A percentile compares a stretch with the other conserved stretches of the same genome.
Evolutionary conservation across 208 protist genomes (phyloP).

Genomic region (Lotmaria passim): DNA sequence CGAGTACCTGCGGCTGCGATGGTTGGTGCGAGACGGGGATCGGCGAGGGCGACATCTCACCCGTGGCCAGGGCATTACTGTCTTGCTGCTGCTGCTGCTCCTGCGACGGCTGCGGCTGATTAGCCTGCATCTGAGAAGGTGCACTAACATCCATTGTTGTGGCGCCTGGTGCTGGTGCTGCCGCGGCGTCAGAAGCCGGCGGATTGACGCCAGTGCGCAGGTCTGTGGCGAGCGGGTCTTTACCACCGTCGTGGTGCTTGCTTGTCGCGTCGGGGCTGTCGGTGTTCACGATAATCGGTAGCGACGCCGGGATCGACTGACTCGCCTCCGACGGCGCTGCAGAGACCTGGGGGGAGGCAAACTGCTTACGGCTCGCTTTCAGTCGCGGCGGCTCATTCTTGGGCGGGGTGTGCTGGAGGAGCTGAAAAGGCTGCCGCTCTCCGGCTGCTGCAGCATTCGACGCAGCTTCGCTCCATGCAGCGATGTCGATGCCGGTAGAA

Average conservation of each 20-base stretch:
- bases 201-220: not conserved
- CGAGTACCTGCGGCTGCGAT: not conserved
- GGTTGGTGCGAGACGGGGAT: conserved; percentile 8
- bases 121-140: not conserved
- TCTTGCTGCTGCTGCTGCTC: no score
- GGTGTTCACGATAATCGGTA: conserved; percentile 1
- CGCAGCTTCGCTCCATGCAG: conserved; percentile 13
- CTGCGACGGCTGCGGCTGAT: no score
- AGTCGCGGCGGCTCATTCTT: conserved; percentile 21
- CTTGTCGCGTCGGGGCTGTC: conserved; percentile 2
- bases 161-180: not conserved
- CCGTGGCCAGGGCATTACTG: not conserved
- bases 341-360: conserved; percentile 26
- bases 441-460: conserved; percentile 8
- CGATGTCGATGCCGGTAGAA: conserved; percentile 1
- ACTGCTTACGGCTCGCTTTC: conserved; percentile 37
- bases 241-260: not conserved
- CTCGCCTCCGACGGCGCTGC: not conserved
- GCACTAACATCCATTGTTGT: not conserved
- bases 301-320: not conserved
- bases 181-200: not conserved
- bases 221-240: conserved; percentile 5
- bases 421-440: conserved; percentile 19
- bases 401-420: conserved; percentile 20
- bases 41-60: conserved; percentile 7